Evolutionary conservation across 805 yeast species (phyloP).

Genomic region (Allodekkera sacchari): DNA sequence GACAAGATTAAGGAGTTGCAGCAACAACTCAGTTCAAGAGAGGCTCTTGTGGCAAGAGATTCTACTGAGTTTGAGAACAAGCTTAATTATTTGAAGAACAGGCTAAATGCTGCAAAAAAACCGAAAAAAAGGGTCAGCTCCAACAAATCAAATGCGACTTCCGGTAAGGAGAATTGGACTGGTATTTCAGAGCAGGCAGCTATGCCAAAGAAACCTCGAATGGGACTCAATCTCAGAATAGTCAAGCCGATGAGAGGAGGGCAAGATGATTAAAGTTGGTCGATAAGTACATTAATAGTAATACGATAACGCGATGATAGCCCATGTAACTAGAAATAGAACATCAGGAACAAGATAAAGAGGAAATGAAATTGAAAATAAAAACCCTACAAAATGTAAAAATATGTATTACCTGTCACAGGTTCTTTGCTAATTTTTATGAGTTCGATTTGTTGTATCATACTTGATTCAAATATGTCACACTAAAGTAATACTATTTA

Average conservation of each 20-base stretch:
- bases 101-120: slow-evolving; percentile 17
- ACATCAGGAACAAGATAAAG: slow-evolving; percentile 4
- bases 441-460: no score
- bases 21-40: slow-evolving; percentile 40
- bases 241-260: slow-evolving; percentile 35
- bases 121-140: slow-evolving; percentile 5
- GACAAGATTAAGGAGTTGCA: slow-evolving; percentile 50
- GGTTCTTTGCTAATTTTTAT: no score
- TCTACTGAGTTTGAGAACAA: slow-evolving; percentile 39
- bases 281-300: no score
- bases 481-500: no score
- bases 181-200: slow-evolving; percentile 3
- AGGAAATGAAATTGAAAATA: slow-evolving; percentile 3
- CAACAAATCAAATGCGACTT: not conserved
- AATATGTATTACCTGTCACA: no score
- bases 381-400: no score
- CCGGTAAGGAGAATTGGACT: not conserved
- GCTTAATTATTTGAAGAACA: slow-evolving; percentile 21
- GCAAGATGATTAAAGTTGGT: slow-evolving; percentile 10
- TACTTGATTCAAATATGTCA: no score
- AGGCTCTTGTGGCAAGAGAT: slow-evolving; percentile 38
- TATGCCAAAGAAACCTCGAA: slow-evolving; percentile 16
- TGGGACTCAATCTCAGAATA: slow-evolving; percentile 49
- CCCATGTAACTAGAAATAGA: slow-evolving; percentile 1
- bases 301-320: no score